These are phyloP conservation scores for Mycogone perniciosa DNA, from an alignment of 2,329 filamentous ascomycete species.

Conservation along the genomic window DNA sequence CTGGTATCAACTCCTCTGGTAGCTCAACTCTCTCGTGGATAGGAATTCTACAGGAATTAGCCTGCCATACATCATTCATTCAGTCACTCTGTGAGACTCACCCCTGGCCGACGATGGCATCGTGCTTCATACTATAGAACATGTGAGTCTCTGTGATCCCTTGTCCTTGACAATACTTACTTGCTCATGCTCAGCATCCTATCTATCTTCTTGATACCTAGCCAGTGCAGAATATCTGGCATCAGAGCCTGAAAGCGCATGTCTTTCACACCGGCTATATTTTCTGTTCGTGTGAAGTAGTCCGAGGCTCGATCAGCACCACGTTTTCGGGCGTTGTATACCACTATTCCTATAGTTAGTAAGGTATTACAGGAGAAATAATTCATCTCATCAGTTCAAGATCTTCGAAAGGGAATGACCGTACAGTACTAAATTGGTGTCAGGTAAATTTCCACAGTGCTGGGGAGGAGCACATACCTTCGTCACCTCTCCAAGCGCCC, in stretches of 20 bases:
- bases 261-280: slow-evolving; percentile 91
- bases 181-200: slow-evolving; percentile 99
- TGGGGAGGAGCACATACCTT: slow-evolving; percentile 56
- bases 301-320: slow-evolving; percentile 76
- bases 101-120: slow-evolving; percentile 80
- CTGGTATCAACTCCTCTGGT: slow-evolving; percentile 88
- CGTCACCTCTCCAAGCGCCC: slow-evolving; percentile 89
- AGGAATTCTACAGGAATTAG: slow-evolving; percentile 53
- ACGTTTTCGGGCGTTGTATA: slow-evolving; percentile 76
- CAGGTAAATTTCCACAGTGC: slow-evolving; percentile 19
- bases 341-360: slow-evolving; percentile 33
- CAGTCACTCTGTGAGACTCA: slow-evolving; percentile 29
- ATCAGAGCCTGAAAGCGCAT: slow-evolving; percentile 98
- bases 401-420: slow-evolving; percentile 17
- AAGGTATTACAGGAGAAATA: neutral
- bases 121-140: slow-evolving; percentile 72
- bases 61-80: slow-evolving; percentile 3
- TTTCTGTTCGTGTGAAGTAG: slow-evolving; percentile 96
- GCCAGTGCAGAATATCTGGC: slow-evolving; percentile 96
- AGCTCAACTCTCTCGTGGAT: slow-evolving; percentile 88
- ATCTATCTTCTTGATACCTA: slow-evolving; percentile 97
- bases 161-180: slow-evolving; percentile 40
- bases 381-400: neutral
- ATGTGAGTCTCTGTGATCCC: neutral
- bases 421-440: slow-evolving; percentile 39